Evolutionary conservation across 192 early-diverging fungal genomes (phyloP), one percentile per base, ranked within the genome.

Genomic region (Geranomyces variabilis): DNA sequence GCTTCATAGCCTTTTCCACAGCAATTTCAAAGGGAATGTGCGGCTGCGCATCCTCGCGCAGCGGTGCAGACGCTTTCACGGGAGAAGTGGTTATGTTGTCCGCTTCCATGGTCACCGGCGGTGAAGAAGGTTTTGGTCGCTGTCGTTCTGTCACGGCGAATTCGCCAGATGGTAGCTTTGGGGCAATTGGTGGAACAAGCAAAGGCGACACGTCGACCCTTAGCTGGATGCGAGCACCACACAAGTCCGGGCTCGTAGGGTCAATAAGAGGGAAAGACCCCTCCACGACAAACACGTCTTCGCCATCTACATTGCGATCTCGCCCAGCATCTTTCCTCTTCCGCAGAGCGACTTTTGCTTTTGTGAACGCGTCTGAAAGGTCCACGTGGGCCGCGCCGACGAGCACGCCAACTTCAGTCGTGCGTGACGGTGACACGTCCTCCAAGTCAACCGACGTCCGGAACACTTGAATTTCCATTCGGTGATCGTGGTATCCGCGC

Each of bases 1-100:
- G 70, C 26, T 77, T 62, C 30, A 77, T 67, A 10, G 67, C 75
- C 14, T 69, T 67, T 17, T 76, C 75, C 21, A 80, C 69, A 31
- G 63, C 44, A 24, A 80, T 71, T 5, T 80, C 69, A 22, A 80
- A 21, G 7, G 71, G 55, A 41, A 79, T 74, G 17, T 12, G 58
- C 29, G 34, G 58, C 36, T 45, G 28, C n/a, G 36, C 14, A 31
- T 53, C 36, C 24, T 61, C 46, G 66, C 7, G 5, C 17, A 15
- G n/a, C 10, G 36, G 36, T 10, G 36, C 36, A 41, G 36, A 41
- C 5, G 36, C 10, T 41, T 41, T 41, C 10, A 41, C 36, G 3
- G 36, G 10, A 41, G 36, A 41, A 41, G 3, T 41, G 10, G 36
- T 10, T 10, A 41, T 41, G 51, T 4, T 53, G 51, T 9, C 51